Conservation (phyloP, 163 green algal genomes). For the Chlorella variabilis region DNA sequence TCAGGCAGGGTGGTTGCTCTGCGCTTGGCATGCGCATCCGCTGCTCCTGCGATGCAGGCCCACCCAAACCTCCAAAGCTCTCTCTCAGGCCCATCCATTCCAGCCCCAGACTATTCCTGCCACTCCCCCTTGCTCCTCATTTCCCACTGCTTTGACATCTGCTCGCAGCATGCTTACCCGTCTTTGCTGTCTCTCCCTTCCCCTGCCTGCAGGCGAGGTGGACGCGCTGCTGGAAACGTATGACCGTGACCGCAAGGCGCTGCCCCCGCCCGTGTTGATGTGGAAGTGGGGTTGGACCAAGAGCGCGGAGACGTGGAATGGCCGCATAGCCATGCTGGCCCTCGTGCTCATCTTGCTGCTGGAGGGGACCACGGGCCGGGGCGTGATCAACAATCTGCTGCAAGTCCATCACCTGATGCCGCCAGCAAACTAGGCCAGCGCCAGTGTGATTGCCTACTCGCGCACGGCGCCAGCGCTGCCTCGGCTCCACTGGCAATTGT, state of each 20-base stretch:
- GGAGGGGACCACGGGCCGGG: conserved; percentile 81
- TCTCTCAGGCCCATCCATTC: too few species aligned
- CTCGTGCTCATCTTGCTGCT: conserved; percentile 85
- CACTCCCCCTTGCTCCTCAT: background rate
- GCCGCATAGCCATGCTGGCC: conserved; percentile 91
- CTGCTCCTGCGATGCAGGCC: conserved; percentile 8
- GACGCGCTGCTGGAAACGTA: conserved; percentile 93
- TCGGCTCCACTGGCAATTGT: background rate
- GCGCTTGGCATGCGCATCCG: background rate
- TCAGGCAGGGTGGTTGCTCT: too few species aligned
- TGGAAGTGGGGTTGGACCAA: conserved; percentile 97
- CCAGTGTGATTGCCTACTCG: too few species aligned
- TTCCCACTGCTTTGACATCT: background rate
- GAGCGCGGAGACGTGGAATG: conserved; percentile 87
- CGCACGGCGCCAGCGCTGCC: background rate
- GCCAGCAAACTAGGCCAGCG: too few species aligned
- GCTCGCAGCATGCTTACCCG: background rate
- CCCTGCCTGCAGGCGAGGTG: conserved; percentile 61
- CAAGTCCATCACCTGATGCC: conserved; percentile 17
- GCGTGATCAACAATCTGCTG: conserved; percentile 42
- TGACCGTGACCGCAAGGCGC: conserved; percentile 84
- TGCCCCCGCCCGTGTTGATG: conserved; percentile 84
- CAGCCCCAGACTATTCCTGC: background rate
- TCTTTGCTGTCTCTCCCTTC: background rate
- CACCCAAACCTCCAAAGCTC: background rate